These are phyloP conservation scores for Edaphochlamys debaryana DNA, from an alignment of 139 green algal species.

Conservation along the genomic window DNA sequence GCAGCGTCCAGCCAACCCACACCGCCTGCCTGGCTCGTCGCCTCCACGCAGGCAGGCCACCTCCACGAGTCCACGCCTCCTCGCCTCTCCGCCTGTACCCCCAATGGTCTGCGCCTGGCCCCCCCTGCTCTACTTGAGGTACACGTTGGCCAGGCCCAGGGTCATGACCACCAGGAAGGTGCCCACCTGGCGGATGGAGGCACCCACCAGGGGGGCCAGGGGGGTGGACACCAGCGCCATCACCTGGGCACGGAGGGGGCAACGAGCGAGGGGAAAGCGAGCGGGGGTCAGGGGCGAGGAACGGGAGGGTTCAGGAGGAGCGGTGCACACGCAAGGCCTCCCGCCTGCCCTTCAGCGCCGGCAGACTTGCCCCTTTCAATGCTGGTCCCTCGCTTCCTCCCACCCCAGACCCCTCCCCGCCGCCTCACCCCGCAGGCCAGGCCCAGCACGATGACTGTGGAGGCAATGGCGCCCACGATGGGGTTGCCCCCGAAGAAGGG, in stretches of 20 bases:
- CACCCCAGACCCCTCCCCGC: too few species aligned
- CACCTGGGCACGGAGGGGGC: conserved; percentile 44
- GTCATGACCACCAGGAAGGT: conserved; percentile 71
- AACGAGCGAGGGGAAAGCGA: neutral
- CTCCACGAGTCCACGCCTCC: neutral
- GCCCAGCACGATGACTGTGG: conserved; percentile 63
- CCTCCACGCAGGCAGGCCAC: too few species aligned
- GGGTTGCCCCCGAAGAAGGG: conserved; percentile 74
- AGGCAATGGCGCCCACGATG: conserved; percentile 78
- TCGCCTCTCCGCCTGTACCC: too few species aligned
- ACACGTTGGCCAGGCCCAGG: conserved; percentile 72
- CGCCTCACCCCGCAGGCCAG: conserved; percentile 67
- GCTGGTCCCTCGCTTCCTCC: too few species aligned
- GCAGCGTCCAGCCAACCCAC: too few species aligned
- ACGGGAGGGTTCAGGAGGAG: too few species aligned
- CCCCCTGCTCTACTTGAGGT: conserved; percentile 63
- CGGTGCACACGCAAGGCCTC: too few species aligned
- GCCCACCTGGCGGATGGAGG: conserved; percentile 61
- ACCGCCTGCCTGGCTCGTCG: too few species aligned
- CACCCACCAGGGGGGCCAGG: conserved; percentile 48
- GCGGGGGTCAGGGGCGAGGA: neutral
- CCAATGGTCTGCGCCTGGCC: too few species aligned
- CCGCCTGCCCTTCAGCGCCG: too few species aligned
- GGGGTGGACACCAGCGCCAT: conserved; percentile 62
- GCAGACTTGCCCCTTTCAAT: too few species aligned